Evolutionary conservation across 352 stramenopile species (phyloP).

Genomic region (Globisporangium yorkense): DNA sequence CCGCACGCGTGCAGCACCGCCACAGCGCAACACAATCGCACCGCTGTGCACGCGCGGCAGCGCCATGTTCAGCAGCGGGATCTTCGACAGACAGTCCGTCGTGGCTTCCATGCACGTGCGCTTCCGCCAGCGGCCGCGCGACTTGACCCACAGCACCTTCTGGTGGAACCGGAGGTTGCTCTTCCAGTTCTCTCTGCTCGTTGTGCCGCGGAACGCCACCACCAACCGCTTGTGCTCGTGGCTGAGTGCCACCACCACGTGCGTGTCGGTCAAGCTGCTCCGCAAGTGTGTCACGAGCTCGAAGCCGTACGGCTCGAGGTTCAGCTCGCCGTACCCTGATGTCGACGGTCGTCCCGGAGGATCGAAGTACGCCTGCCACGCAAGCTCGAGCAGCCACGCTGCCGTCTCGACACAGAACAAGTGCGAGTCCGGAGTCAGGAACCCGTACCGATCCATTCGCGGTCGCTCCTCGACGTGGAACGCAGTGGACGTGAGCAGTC

Average conservation of each 20-base stretch:
- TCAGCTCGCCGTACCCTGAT: slow-evolving; percentile 70
- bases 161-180: slow-evolving; percentile 84
- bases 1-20: background rate
- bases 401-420: slow-evolving; percentile 87
- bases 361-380: slow-evolving; percentile 87
- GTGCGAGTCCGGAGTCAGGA: slow-evolving; percentile 59
- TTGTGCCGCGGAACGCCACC: slow-evolving; percentile 82
- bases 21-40: slow-evolving; percentile 16
- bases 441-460: slow-evolving; percentile 54
- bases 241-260: slow-evolving; percentile 53
- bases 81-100: slow-evolving; percentile 60
- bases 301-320: slow-evolving; percentile 67
- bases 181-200: slow-evolving; percentile 85
- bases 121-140: slow-evolving; percentile 38
- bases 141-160: slow-evolving; percentile 74
- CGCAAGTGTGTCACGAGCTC: slow-evolving; percentile 80
- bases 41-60: slow-evolving; percentile 80
- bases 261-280: slow-evolving; percentile 71
- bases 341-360: slow-evolving; percentile 65
- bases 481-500: slow-evolving; percentile 55
- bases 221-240: slow-evolving; percentile 63
- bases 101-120: slow-evolving; percentile 56
- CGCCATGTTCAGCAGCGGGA: slow-evolving; percentile 80
- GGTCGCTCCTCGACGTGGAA: slow-evolving; percentile 69
- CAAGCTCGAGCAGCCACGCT: slow-evolving; percentile 72